Evolutionary conservation across 2,329 filamentous ascomycete species (phyloP).

Genomic region (Dothistroma septosporum): DNA sequence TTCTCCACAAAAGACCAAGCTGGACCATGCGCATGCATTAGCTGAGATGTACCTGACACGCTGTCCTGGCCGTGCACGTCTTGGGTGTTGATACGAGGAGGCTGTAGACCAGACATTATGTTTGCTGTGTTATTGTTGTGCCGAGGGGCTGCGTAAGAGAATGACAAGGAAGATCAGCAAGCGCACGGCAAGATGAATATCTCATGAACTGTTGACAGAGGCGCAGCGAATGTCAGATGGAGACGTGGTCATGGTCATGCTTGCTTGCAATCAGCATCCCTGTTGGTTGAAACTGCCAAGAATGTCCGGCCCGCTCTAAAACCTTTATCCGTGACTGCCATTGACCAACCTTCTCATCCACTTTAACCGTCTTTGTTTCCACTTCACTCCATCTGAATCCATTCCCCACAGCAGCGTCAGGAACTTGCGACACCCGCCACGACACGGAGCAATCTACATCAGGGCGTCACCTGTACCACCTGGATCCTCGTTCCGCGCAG

Average conservation of each 20-base stretch:
- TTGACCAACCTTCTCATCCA: neutral
- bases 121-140: neutral
- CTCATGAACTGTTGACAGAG: neutral
- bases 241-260: neutral
- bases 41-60: slow-evolving; percentile 15
- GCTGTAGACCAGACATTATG: slow-evolving; percentile 29
- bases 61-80: slow-evolving; percentile 25
- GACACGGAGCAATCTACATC: neutral
- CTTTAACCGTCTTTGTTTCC: neutral
- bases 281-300: neutral
- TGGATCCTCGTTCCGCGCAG: too few species aligned
- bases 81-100: slow-evolving; percentile 30
- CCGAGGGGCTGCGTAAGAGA: neutral
- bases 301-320: neutral
- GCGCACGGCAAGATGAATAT: too few species aligned
- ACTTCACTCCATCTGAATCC: neutral
- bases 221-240: neutral
- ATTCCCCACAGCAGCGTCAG: neutral
- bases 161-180: neutral
- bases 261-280: neutral
- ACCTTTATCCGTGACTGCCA: neutral
- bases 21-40: slow-evolving; percentile 16
- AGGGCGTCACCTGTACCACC: neutral
- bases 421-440: neutral
- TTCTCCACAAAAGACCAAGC: slow-evolving; percentile 16